Conservation (phyloP, 164 flowering plant genomes). For the Chimonanthus praecox region DNA sequence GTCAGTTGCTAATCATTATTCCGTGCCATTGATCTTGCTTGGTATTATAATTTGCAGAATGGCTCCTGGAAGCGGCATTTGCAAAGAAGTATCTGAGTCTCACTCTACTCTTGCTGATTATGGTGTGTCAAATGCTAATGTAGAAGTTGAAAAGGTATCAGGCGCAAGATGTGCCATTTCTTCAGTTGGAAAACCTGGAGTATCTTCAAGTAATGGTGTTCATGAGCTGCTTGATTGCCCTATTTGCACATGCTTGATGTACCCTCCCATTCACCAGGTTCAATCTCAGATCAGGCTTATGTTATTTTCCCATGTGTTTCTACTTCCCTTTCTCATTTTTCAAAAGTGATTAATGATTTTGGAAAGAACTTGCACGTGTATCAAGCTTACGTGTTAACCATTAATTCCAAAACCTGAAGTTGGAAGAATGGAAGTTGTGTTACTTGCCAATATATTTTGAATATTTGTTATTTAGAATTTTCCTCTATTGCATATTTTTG, state of each 20-base stretch:
- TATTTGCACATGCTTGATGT: constrained; percentile 59
- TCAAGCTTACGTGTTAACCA: not conserved
- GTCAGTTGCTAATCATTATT: not conserved
- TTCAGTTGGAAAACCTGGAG: constrained; percentile 36
- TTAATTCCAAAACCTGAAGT: not conserved
- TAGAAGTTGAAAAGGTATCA: constrained; percentile 20
- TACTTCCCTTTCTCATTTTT: not conserved
- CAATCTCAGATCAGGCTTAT: constrained; percentile 3
- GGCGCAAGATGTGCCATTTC: constrained; percentile 20
- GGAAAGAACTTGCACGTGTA: not conserved
- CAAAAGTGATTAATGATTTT: not conserved
- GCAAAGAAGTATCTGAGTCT: constrained; percentile 49
- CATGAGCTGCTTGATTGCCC: constrained; percentile 74
- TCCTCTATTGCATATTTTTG: not conserved
- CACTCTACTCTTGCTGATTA: constrained; percentile 28
- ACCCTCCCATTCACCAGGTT: constrained; percentile 83
- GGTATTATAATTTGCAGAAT: constrained; percentile 18
- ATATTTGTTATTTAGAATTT: not conserved
- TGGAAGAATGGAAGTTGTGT: not conserved
- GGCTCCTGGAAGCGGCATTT: constrained; percentile 58
- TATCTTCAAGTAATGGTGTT: constrained; percentile 50
- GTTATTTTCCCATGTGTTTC: not conserved
- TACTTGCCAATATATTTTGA: not conserved
- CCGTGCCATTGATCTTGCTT: not conserved
- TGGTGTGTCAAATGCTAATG: constrained; percentile 27